phyloP scores from a whole-genome alignment of 2,329 filamentous ascomycete genomes.

The Tolypocladium sp. region DNA sequence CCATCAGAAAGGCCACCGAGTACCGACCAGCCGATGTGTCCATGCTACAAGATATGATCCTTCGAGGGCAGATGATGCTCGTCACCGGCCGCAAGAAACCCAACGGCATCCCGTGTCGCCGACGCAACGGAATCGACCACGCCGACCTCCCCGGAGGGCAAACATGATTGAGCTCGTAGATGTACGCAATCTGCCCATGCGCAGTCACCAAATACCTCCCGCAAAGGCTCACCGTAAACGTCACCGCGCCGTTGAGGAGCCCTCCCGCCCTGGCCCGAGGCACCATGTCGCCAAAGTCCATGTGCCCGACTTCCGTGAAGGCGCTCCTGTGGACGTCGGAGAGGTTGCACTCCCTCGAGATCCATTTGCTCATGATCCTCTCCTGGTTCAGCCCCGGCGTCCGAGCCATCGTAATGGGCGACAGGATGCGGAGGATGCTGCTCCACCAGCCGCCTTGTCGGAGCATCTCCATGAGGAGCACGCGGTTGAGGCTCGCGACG shows the following conservation, averaged over 20 bases:
- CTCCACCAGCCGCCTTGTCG: conserved; percentile 45
- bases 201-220: conserved; percentile 48
- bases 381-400: conserved; percentile 12
- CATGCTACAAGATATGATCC: conserved; percentile 52
- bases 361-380: conserved; percentile 29
- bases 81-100: conserved; percentile 34
- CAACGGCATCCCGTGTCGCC: conserved; percentile 10
- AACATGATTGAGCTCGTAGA: conserved; percentile 38
- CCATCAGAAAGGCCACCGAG: conserved; percentile 48
- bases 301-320: conserved; percentile 22
- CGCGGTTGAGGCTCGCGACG: conserved; percentile 41
- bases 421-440: conserved; percentile 18
- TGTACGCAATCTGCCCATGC: conserved; percentile 41
- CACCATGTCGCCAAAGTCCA: conserved; percentile 26
- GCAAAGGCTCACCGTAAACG: conserved; percentile 47
- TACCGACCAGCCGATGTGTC: conserved; percentile 47
- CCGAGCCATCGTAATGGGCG: conserved; percentile 9
- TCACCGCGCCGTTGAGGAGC: conserved; percentile 12
- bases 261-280: conserved; percentile 13
- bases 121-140: conserved; percentile 15
- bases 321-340: conserved; percentile 10
- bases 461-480: conserved; percentile 43
- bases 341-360: conserved; percentile 29
- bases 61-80: conserved; percentile 45
- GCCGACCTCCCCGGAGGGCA: conserved; percentile 18